Evolutionary conservation across 176 grass and related monocot genomes (phyloP).

Genomic region (Oryza australiensis): DNA sequence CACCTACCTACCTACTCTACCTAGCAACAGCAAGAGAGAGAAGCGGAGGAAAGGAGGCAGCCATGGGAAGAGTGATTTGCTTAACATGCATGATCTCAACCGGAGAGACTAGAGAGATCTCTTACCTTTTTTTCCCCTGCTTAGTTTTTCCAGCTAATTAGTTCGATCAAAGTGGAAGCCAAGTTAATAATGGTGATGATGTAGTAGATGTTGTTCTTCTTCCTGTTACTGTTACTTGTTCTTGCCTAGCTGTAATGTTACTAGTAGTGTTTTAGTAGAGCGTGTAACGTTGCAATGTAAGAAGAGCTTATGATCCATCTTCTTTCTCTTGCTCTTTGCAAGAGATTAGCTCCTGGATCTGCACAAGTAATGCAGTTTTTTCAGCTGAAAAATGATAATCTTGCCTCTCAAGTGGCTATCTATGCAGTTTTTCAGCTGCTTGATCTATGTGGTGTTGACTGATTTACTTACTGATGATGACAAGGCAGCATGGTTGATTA

Average conservation of each 20-base stretch:
- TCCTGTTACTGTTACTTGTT: not conserved
- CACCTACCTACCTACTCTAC: not conserved
- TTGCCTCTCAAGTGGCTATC: not conserved
- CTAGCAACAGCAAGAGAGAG: not conserved
- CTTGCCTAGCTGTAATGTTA: constrained; percentile 47
- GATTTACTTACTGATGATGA: not conserved
- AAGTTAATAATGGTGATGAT: constrained; percentile 42
- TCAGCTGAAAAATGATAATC: too few species aligned
- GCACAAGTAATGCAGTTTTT: not conserved
- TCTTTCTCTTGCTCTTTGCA: constrained; percentile 4
- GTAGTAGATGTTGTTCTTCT: constrained; percentile 34
- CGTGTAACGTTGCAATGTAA: constrained; percentile 47
- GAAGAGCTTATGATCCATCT: constrained; percentile 41
- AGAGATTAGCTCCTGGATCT: constrained; percentile 11
- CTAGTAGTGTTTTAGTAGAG: constrained; percentile 29
- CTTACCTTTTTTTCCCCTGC: constrained; percentile 30
- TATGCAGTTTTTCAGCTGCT: too few species aligned
- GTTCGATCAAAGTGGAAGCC: constrained; percentile 35
- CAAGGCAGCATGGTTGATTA: not conserved
- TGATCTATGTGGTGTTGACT: constrained; percentile 4
- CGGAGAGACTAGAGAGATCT: constrained; percentile 7
- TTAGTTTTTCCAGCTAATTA: constrained; percentile 55
- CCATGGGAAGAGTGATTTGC: constrained; percentile 32
- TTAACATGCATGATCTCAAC: constrained; percentile 22
- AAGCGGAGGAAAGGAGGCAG: not conserved